These are phyloP conservation scores for Diaporthe capsici DNA, from an alignment of 2,329 filamentous ascomycete genomes.

Conservation along the genomic window DNA sequence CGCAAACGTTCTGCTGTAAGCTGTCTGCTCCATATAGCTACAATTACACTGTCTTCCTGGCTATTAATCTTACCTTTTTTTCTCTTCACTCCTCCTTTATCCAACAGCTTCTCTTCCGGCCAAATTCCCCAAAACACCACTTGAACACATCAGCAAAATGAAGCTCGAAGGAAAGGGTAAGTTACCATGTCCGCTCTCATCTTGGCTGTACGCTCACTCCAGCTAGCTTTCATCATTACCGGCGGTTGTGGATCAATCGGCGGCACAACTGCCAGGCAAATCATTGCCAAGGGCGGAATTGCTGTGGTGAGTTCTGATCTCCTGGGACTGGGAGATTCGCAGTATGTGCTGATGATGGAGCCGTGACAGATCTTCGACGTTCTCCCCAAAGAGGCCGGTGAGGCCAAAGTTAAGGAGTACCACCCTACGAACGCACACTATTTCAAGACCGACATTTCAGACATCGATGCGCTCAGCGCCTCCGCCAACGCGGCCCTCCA, in stretches of 20 bases:
- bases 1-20: not conserved
- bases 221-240: not conserved
- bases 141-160: not conserved
- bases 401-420: conserved; percentile 5
- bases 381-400: not conserved
- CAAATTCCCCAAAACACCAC: not conserved
- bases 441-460: not conserved
- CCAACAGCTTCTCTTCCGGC: not conserved
- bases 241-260: conserved; percentile 8
- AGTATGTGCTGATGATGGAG: not conserved
- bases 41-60: not conserved
- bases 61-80: not conserved
- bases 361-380: not conserved
- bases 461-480: conserved; percentile 7
- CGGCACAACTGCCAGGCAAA: not conserved
- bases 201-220: not conserved
- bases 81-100: not conserved
- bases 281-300: not conserved
- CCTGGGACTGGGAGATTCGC: not conserved
- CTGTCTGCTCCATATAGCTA: not conserved
- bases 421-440: not conserved
- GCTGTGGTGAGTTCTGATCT: not conserved
- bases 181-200: not conserved
- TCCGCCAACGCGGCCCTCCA: not conserved
- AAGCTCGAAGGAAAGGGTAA: conserved; percentile 11